Base-by-base conservation (phyloP, 352 stramenopile genomes). In the Globisporangium barbulae region DNA sequence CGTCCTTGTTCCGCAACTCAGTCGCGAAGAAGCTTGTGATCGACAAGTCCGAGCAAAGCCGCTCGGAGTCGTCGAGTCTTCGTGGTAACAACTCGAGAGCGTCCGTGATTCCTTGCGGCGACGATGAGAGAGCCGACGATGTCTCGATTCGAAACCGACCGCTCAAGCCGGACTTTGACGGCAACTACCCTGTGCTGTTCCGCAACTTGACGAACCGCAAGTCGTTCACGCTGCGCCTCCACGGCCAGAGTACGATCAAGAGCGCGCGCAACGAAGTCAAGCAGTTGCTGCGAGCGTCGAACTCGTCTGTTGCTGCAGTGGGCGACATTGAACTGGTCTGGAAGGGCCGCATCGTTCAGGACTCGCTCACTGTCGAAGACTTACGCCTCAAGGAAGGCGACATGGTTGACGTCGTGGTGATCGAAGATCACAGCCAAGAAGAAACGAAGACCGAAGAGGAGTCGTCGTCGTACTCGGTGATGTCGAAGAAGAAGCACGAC, bases 161-260 rank as follows among this genome's bases (percentile, higher is more conserved):
- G n/a, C 61, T 90, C 13, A 79, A 77, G 48, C 57, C 75, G 22
- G 78, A 80, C 45, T 73, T 75, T 13, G 83, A 89, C 33, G 79
- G 79, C 35, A 88, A 81, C 47, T 87, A 78, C 44, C 74, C 70
- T 44, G 65, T 91, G 19, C 68, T 73, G 22, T 91, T 91, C 67
- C 78, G 81, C 30, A 89, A 88, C 10, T 60, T 87, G 25, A 79
- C 69, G 5, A 91, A 85, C 79, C 85, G 85, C 53, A 91, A 88
- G 55, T 67, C 69, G 21, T 90, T 91, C 53, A 88, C 81, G 33
- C 54, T 90, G 48, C 79, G 76, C 25, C 53, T 91, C 25, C 71
- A 79, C 31, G 70, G 70, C 44, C 76, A 65, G 17, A 74, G 85
- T 47, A 82, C 76, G 15, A 75, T 88, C 22, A 88, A 88, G 57